Conservation (phyloP, 345 rosid genomes). For the Iberis pinnata region DNA sequence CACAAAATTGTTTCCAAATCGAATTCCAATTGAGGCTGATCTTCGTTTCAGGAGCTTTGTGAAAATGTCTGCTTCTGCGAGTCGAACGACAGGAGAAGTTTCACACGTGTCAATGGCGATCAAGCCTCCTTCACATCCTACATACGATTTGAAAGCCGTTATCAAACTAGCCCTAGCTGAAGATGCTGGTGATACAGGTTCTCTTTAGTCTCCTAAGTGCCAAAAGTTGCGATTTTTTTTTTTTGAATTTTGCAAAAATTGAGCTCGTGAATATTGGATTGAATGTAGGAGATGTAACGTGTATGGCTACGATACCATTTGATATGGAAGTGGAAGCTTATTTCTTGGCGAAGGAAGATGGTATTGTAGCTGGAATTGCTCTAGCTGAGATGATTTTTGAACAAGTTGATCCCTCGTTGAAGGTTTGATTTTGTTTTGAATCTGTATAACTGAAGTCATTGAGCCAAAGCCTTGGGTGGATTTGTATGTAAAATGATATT, state of each 20-base stretch:
- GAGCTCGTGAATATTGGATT: background rate
- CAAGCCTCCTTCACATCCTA: constrained; percentile 86
- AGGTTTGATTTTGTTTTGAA: constrained; percentile 34
- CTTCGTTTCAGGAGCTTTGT: constrained; percentile 33
- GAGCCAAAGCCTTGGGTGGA: background rate
- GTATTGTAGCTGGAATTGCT: constrained; percentile 73
- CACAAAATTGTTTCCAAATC: background rate
- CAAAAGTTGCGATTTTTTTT: constrained; percentile 7
- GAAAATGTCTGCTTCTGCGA: constrained; percentile 42
- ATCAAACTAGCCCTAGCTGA: constrained; percentile 76
- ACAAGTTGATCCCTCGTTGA: constrained; percentile 77
- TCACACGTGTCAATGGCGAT: constrained; percentile 42
- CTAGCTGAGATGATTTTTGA: constrained; percentile 80
- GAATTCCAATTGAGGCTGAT: background rate
- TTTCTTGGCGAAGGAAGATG: constrained; percentile 91
- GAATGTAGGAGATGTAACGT: constrained; percentile 81
- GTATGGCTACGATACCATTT: constrained; percentile 78
- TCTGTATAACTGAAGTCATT: background rate
- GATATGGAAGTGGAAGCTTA: constrained; percentile 87
- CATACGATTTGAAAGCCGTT: constrained; percentile 67
- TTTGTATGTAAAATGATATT: background rate
- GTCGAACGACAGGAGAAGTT: constrained; percentile 23
- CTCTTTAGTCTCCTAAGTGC: background rate
- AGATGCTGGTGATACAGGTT: constrained; percentile 91
- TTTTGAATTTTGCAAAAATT: constrained; percentile 2